These are phyloP conservation scores for Atkinsonella texensis DNA, from an alignment of 2,329 filamentous ascomycete genomes.

Conservation along the genomic window DNA sequence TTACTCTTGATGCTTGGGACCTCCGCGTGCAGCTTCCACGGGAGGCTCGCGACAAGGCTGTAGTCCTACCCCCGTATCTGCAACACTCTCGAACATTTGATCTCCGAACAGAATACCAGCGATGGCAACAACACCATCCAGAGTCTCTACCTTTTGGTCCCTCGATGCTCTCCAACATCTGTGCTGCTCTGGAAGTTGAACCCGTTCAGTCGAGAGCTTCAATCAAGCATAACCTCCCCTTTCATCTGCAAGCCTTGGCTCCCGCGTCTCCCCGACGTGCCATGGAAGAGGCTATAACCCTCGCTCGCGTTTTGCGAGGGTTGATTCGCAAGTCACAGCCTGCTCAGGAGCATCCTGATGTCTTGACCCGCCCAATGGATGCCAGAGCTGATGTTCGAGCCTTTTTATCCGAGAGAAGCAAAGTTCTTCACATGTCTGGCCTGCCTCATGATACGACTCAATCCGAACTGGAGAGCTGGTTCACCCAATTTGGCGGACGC, in stretches of 20 bases:
- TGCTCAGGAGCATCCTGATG: constrained; percentile 83
- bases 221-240: constrained; percentile 97
- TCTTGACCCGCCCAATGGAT: constrained; percentile 90
- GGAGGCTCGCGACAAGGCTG: constrained; percentile 95
- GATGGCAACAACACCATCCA: constrained; percentile 97
- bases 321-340: constrained; percentile 95
- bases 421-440: constrained; percentile 95
- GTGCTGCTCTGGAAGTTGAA: constrained; percentile 93
- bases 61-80: constrained; percentile 89
- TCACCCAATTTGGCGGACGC: constrained; percentile 93
- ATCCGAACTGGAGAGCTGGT: constrained; percentile 98
- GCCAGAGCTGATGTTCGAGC: constrained; percentile 91
- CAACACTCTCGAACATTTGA: constrained; percentile 98
- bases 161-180: constrained; percentile 93
- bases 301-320: constrained; percentile 83
- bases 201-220: constrained; percentile 94
- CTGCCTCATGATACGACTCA: constrained; percentile 96
- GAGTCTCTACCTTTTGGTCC: constrained; percentile 95
- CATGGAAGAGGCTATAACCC: constrained; percentile 93
- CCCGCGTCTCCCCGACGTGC: constrained; percentile 90
- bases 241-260: constrained; percentile 91
- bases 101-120: constrained; percentile 91
- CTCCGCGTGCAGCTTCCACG: constrained; percentile 93
- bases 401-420: constrained; percentile 91
- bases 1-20: constrained; percentile 97